Conservation (phyloP, 73 alveolate genomes). For the Loxodes magnus region DNA sequence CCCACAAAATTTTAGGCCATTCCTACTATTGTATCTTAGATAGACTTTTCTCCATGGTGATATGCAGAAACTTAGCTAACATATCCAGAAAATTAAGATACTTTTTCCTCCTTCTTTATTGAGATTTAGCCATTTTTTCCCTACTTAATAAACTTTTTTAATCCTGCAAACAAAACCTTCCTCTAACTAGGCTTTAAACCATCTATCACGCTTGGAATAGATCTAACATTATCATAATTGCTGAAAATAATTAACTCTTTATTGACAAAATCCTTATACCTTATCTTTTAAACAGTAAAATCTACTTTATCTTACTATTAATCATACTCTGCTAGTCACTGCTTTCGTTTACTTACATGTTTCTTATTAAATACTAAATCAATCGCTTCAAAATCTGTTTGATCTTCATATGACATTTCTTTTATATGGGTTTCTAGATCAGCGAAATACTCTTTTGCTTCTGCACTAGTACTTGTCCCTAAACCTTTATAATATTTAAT, state of each 20-base stretch:
- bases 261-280: slow-evolving; percentile 80
- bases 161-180: slow-evolving; percentile 79
- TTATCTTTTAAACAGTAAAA: slow-evolving; percentile 34
- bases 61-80: slow-evolving; percentile 96
- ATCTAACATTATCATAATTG: slow-evolving; percentile 86
- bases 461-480: slow-evolving; percentile 97
- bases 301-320: slow-evolving; percentile 48
- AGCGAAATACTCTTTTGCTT: slow-evolving; percentile 95
- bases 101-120: slow-evolving; percentile 71
- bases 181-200: slow-evolving; percentile 97
- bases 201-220: slow-evolving; percentile 94
- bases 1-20: slow-evolving; percentile 99
- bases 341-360: slow-evolving; percentile 92
- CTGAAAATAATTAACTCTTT: slow-evolving; percentile 92
- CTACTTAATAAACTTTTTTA: slow-evolving; percentile 65
- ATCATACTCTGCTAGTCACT: slow-evolving; percentile 65
- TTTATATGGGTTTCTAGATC: slow-evolving; percentile 70
- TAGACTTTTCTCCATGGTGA: slow-evolving; percentile 97
- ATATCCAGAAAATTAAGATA: slow-evolving; percentile 95
- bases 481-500: slow-evolving; percentile 99
- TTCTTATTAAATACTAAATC: slow-evolving; percentile 95
- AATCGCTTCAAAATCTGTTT: slow-evolving; percentile 86
- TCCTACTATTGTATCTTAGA: slow-evolving; percentile 87
- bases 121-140: background rate
- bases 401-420: slow-evolving; percentile 60